Evolutionary conservation across 2,329 filamentous ascomycete genomes (phyloP), one percentile per base, ranked within the genome.

Genomic region (Penicillium sp.): DNA sequence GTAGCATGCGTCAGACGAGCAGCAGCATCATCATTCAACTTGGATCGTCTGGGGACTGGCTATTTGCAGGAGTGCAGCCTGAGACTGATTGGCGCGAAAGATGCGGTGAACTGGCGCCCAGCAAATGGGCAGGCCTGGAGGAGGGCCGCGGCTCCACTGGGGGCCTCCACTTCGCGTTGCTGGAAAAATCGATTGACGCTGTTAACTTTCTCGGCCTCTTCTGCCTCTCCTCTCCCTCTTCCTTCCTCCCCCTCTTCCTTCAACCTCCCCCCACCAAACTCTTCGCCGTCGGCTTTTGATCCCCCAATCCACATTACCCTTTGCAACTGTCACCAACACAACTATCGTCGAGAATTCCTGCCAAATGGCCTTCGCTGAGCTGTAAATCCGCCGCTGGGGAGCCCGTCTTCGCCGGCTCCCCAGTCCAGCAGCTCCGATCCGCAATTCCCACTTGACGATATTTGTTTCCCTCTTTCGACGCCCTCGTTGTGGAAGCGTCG

Each of bases 331-430:
- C 64, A 57, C 57, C 64, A 57, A 69, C 68, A 73, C 82, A 85
- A 86, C 7, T 88, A 89, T 88, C 83, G 88, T 90, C 88, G 87
- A 90, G 82, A 83, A 83, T 81, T 78, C 88, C 60, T 63, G 88
- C 86, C 86, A 63, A 83, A 81, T 81, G 88, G 87, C 88, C 84
- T 82, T 90, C 88, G 88, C 87, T 90, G 89, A 89, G 90, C 90
- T 94, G 89, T 96, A 92, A 93, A 91, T 86, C 81, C 85, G 87
- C 78, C 88, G 88, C 90, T 92, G 87, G 88, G 88, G 87, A 86
- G 83, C 81, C 78, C 79, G 78, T 75, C 75, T 53, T 63, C 58
- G 37, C 80, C 73, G 83, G 85, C 86, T 85, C 85, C 85, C 88
- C 86, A 92, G 90, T 91, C 89, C 89, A 87, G 87, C 89, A 92